A percentile compares a stretch with the other conserved stretches of the same genome.
These are phyloP conservation scores for Prunella vulgaris DNA, from an alignment of 257 asterid species.

Conservation along the genomic window DNA sequence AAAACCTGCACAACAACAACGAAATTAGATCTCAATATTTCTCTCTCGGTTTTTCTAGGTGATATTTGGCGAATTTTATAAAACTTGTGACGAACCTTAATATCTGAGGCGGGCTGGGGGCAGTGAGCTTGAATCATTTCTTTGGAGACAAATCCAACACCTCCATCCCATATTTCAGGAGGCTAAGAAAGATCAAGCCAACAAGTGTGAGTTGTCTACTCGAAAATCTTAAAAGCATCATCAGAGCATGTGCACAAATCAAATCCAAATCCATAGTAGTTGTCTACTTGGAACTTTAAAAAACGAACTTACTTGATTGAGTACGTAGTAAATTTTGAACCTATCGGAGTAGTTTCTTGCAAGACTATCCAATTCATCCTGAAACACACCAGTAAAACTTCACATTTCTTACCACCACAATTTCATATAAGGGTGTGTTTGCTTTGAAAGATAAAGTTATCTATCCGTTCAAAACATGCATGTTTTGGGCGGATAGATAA, in stretches of 20 bases:
- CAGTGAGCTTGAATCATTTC: conserved; percentile 86
- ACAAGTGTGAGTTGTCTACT: neutral
- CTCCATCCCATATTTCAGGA: conserved; percentile 91
- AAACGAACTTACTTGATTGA: conserved; percentile 57
- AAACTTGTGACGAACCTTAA: conserved; percentile 48
- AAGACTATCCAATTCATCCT: conserved; percentile 78
- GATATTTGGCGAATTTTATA: neutral
- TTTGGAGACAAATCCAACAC: conserved; percentile 79
- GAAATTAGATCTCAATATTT: neutral
- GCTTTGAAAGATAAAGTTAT: neutral
- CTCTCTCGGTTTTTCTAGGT: neutral
- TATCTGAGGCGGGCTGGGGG: conserved; percentile 85
- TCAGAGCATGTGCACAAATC: too few relatives aligned
- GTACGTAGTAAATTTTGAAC: conserved; percentile 70
- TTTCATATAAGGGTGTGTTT: too few relatives aligned
- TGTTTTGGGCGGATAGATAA: too few relatives aligned
- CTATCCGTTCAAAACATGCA: too few relatives aligned
- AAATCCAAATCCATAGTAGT: too few relatives aligned
- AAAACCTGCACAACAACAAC: conserved; percentile 46
- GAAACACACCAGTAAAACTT: conserved; percentile 21
- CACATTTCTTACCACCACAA: neutral
- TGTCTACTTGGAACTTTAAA: neutral
- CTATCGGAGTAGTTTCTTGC: conserved; percentile 47
- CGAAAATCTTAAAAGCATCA: too few relatives aligned
- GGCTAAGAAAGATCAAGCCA: conserved; percentile 43